Base-by-base conservation (phyloP, 768 basidiomycete species). In the Boletus sensibilis region DNA sequence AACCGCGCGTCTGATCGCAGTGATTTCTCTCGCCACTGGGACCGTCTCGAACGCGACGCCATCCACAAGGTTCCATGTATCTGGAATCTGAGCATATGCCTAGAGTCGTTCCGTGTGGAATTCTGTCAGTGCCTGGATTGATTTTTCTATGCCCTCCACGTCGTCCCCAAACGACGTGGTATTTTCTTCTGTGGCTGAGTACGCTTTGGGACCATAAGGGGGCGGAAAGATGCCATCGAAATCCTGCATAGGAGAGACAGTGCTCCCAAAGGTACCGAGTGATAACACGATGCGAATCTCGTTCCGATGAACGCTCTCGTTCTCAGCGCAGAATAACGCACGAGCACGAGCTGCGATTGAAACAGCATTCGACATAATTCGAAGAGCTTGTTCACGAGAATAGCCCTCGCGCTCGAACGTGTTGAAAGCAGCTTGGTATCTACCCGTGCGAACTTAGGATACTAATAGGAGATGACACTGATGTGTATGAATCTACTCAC, bases 11-110 rank as follows among this genome's bases (percentile, higher is more conserved):
- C 88, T 75, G 58, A 92, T 85, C 14, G 87, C 88, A 21, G 67
- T 68, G 5, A 88, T 76, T 68, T 93, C 92, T 35, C 84, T 73
- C 9, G 78, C 65, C 4, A 91, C 74, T 0, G 91, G 88, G 5
- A 92, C 73, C 0, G 90, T 92, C 76, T 93, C 92, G 66, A 93
- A 92, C 12, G 86, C 87, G 47, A 92, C 60, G 56, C 76, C 80
- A 53, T 88, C 84, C 51, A 92, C 72, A 12, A 65, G 64, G 37
- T 67, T 59, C 88, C 89, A 92, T 1, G 74, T 69, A 29, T 75
- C 72, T 5, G 64, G 53, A 55, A 87, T 76, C 8, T 69, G 64
- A 1, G 82, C 76, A 64, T 84, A 87, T 4, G 82, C 72, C 40
- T 72, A 62, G 35, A 92, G 75, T 8, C 89, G 78, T 42, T 82